A percentile compares a stretch with the other conserved stretches of the same genome.
These are phyloP conservation scores for Bipolaris oryzae DNA, from an alignment of 2,329 filamentous ascomycete genomes.

Conservation along the genomic window DNA sequence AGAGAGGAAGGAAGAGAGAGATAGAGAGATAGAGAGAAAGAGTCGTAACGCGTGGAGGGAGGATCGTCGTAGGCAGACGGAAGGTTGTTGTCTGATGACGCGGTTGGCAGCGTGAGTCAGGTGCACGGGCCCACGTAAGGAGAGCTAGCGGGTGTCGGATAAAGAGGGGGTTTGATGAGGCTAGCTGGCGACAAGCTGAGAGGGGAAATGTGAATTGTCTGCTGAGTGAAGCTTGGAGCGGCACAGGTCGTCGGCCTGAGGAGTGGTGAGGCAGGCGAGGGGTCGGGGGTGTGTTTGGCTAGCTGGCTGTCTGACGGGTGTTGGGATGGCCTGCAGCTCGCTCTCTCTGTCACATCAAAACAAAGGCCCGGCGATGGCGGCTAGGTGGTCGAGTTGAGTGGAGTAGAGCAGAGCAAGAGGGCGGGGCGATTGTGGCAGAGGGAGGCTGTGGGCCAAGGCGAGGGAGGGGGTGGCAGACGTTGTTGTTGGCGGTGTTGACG, in stretches of 20 bases:
- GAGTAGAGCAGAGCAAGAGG: conserved; percentile 31
- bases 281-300: conserved; percentile 14
- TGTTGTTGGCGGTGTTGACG: conserved; percentile 26
- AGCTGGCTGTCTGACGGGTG: conserved; percentile 24
- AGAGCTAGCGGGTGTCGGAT: conserved; percentile 34
- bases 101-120: conserved; percentile 44
- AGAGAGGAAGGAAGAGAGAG: conserved; percentile 31
- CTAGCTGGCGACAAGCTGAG: conserved; percentile 35
- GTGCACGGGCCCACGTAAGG: conserved; percentile 38
- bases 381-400: conserved; percentile 43
- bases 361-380: conserved; percentile 27
- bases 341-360: conserved; percentile 43
- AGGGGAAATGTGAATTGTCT: background rate
- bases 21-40: background rate
- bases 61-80: conserved; percentile 37
- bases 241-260: conserved; percentile 16
- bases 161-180: conserved; percentile 20
- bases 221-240: background rate
- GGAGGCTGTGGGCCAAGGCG: background rate
- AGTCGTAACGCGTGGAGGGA: conserved; percentile 50
- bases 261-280: conserved; percentile 25
- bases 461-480: conserved; percentile 19
- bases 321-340: conserved; percentile 37
- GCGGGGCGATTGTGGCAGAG: background rate
- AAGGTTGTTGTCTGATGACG: conserved; percentile 33